Evolutionary conservation across 257 asterid genomes (phyloP), one percentile per base, ranked within the genome.

Genomic region (Solanum peruvianum): DNA sequence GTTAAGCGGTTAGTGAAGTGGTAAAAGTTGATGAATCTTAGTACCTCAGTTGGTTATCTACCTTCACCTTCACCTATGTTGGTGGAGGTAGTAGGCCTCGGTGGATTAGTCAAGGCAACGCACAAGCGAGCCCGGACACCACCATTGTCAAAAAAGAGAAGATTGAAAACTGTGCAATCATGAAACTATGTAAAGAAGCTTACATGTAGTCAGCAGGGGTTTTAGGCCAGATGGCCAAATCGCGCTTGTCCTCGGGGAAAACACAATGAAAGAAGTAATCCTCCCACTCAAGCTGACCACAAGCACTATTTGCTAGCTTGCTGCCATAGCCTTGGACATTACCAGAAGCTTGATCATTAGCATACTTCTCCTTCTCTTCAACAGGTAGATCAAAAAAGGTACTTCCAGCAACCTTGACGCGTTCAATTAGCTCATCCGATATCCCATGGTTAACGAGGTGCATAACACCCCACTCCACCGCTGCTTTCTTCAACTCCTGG

Each of bases 391-490:
- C 92, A 80, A 96, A 96, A 70, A 96, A 96, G 12, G 76, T 92
- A 84, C 82, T 47, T 27, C 98, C 99, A 1, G 98, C 93, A 1
- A 33, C 75, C 94, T 91, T 92, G 8, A 95, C 96, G 2, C 97
- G 92, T 3, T 86, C 13, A 0, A 90, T 88, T 35, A 96, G 44
- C 86, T 91, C 95, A 39, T 91, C 91, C 0, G 93, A 37, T 16
- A 94, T 90, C 1, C 98, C 99, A 75, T 95, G 99, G 92, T 95
- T 96, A 82, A 94, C 85, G 21, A 96, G 89, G 88, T 96, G 97
- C 98, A 96, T 95, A 20, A 96, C 99, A 12, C 99, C 98, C 99
- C 99, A 96, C 25, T 96, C 98, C 89, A 52, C 87, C 1, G 99
- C 98, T 67, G 97, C 98, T 84, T 78, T 90, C 89, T 86, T 92